These are phyloP conservation scores for Saccharomyces pastorianus DNA, from an alignment of 1,139 yeast genomes.

Conservation along the genomic window DNA sequence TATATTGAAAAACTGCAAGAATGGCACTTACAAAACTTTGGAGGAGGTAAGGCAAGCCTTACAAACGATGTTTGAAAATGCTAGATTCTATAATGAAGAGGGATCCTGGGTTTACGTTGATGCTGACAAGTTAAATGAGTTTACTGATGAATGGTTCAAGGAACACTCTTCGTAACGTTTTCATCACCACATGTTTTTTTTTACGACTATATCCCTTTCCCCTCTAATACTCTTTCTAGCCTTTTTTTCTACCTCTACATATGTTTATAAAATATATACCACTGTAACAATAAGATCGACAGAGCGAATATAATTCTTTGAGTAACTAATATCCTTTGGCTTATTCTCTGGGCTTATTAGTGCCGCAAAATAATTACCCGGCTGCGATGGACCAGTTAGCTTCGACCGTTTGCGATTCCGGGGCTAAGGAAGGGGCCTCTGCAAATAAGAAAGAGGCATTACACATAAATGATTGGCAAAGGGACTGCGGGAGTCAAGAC, in stretches of 20 bases:
- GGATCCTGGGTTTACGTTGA: slow-evolving; percentile 72
- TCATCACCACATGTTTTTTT: not conserved
- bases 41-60: slow-evolving; percentile 53
- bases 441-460: not conserved
- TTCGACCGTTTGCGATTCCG: not conserved
- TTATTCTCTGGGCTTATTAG: not conserved
- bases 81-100: slow-evolving; percentile 75
- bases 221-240: not conserved
- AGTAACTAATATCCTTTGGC: not conserved
- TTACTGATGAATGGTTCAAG: slow-evolving; percentile 24
- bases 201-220: not conserved
- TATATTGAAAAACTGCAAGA: slow-evolving; percentile 46
- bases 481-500: not conserved
- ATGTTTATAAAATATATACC: not conserved
- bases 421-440: not conserved
- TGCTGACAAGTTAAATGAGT: slow-evolving; percentile 51
- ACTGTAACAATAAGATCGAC: not conserved
- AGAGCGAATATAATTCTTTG: not conserved
- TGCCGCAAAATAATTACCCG: not conserved
- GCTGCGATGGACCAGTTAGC: not conserved
- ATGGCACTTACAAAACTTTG: slow-evolving; percentile 43
- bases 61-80: slow-evolving; percentile 64
- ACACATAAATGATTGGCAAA: not conserved
- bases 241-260: not conserved
- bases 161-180: slow-evolving; percentile 2